phyloP scores from a whole-genome alignment of 805 yeast species.

The Saccharomycopsis sp. region DNA sequence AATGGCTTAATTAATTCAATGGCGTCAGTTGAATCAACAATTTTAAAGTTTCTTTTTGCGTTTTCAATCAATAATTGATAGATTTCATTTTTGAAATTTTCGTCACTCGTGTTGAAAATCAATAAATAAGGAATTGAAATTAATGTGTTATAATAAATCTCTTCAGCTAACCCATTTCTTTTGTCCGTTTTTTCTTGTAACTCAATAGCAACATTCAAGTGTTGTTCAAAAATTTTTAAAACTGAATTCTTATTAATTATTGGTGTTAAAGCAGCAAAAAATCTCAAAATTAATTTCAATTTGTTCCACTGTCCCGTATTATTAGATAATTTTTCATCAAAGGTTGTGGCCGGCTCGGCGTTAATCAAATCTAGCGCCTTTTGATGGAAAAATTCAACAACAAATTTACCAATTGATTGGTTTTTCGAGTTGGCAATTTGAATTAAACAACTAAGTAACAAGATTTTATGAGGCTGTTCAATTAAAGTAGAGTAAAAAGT shows the following conservation, averaged over 20 bases:
- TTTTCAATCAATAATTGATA: constrained; percentile 37
- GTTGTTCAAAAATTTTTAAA: constrained; percentile 31
- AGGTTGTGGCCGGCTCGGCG: constrained; percentile 19
- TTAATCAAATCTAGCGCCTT: constrained; percentile 49
- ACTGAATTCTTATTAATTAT: constrained; percentile 44
- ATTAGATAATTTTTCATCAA: constrained; percentile 26
- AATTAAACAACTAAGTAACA: constrained; percentile 61
- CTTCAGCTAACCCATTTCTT: constrained; percentile 60
- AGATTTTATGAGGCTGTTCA: constrained; percentile 90
- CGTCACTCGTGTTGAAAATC: constrained; percentile 34
- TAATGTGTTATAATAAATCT: constrained; percentile 54
- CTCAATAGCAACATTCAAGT: constrained; percentile 49
- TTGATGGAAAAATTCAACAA: constrained; percentile 62
- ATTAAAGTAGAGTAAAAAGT: constrained; percentile 61
- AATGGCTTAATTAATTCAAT: constrained; percentile 25
- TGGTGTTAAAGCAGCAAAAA: constrained; percentile 59
- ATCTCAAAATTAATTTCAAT: constrained; percentile 63
- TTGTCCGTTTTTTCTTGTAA: constrained; percentile 36
- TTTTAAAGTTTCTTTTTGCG: constrained; percentile 37
- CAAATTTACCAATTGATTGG: constrained; percentile 58
- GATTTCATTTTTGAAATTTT: constrained; percentile 29
- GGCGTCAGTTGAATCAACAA: constrained; percentile 22
- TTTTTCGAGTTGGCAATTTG: constrained; percentile 59
- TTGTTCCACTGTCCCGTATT: constrained; percentile 60
- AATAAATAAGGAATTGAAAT: constrained; percentile 60